These are phyloP conservation scores for Hanseniaspora valbyensis DNA, from an alignment of 805 yeast genomes.

Conservation along the genomic window DNA sequence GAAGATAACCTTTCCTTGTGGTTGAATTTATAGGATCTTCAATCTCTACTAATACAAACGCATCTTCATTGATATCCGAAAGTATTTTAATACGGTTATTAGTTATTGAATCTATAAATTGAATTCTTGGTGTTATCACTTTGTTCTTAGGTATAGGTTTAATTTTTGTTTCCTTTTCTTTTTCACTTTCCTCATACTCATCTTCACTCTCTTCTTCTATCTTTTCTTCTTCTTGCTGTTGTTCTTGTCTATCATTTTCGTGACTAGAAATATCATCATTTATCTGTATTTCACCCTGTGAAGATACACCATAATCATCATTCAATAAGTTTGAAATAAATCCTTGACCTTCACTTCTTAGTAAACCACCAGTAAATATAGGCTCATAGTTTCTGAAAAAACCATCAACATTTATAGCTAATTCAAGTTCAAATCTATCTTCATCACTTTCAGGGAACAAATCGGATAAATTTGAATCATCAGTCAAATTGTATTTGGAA, in stretches of 20 bases:
- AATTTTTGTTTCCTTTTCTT: not conserved
- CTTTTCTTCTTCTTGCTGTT: not conserved
- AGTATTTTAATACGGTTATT: slow-evolving; percentile 1
- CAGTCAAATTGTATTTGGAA: not conserved
- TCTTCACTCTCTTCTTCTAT: not conserved
- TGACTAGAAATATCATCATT: not conserved
- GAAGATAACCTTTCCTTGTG: slow-evolving; percentile 1
- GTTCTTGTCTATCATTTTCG: not conserved
- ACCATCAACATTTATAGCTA: slow-evolving; percentile 23
- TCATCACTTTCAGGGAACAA: not conserved
- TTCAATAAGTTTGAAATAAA: slow-evolving; percentile 1
- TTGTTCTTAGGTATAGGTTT: not conserved
- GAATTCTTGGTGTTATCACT: not conserved
- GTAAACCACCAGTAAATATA: slow-evolving; percentile 3
- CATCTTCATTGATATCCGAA: not conserved
- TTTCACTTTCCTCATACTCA: not conserved
- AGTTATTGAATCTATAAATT: slow-evolving; percentile 5
- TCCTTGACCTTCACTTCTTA: slow-evolving; percentile 5
- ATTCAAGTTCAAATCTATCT: slow-evolving; percentile 6
- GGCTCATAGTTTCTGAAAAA: slow-evolving; percentile 19
- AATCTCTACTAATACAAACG: slow-evolving; percentile 3
- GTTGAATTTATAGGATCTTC: not conserved
- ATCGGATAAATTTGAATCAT: not conserved
- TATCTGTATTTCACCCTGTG: not conserved
- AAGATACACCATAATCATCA: not conserved